These are phyloP conservation scores for Brassica rapa DNA, from an alignment of 345 rosid genomes.

Conservation along the genomic window DNA sequence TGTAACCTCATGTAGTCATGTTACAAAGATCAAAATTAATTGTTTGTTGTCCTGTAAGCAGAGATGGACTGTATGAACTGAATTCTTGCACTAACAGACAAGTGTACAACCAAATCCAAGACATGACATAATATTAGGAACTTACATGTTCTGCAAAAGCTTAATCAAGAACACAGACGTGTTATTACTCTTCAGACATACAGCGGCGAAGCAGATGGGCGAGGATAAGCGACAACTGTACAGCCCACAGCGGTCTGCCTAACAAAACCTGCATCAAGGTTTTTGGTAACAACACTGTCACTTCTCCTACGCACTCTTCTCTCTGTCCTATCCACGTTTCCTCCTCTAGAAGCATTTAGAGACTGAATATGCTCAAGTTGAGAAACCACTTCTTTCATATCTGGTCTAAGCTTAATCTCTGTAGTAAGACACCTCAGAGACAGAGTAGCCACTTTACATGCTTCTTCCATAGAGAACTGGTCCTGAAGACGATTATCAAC, in stretches of 20 bases:
- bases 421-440: conserved; percentile 37
- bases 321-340: conserved; percentile 20
- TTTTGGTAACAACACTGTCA: conserved; percentile 28
- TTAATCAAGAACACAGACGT: conserved; percentile 22
- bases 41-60: conserved; percentile 1
- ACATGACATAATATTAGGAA: not conserved
- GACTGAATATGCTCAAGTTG: conserved; percentile 40
- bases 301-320: not conserved
- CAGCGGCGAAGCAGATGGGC: conserved; percentile 34
- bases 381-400: conserved; percentile 37
- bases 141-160: conserved; percentile 22
- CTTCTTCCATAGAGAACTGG: conserved; percentile 67
- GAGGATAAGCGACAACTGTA: conserved; percentile 41
- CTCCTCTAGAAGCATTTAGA: conserved; percentile 18
- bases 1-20: not conserved
- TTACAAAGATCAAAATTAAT: conserved; percentile 25
- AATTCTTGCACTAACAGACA: conserved; percentile 20
- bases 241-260: conserved; percentile 28
- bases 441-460: conserved; percentile 38
- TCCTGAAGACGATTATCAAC: conserved; percentile 90
- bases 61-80: conserved; percentile 1
- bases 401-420: conserved; percentile 39
- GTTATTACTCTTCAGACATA: conserved; percentile 31
- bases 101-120: conserved; percentile 32
- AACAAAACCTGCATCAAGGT: conserved; percentile 30